Percentiles rank a stretch among this genome's conserved stretches.
Evolutionary conservation across 2,329 filamentous ascomycete genomes (phyloP).

Genomic region (Emergomyces africanus): DNA sequence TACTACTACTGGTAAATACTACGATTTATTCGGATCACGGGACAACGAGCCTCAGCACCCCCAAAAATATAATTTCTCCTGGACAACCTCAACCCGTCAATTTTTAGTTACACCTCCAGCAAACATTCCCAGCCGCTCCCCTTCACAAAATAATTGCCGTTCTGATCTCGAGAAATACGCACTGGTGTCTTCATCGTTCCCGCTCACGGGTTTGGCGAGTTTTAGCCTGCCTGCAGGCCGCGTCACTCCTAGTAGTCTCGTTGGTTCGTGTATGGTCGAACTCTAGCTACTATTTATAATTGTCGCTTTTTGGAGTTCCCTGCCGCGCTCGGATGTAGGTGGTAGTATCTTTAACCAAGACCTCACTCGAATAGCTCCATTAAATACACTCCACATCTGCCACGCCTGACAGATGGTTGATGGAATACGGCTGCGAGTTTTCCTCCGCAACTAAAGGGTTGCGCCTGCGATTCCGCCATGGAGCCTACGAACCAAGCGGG

Average conservation of each 20-base stretch:
- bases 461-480: constrained; percentile 17
- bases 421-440: neutral
- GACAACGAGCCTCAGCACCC: neutral
- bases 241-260: neutral
- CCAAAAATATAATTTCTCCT: neutral
- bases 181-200: neutral
- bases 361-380: neutral
- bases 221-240: neutral
- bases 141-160: neutral
- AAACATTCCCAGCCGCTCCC: neutral
- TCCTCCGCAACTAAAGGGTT: neutral
- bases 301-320: neutral
- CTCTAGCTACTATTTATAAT: too few species aligned
- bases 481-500: constrained; percentile 23
- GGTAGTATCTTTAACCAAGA: neutral
- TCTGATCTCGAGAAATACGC: neutral
- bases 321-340: neutral
- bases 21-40: neutral
- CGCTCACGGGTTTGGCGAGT: neutral
- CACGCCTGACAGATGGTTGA: neutral
- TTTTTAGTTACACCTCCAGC: neutral
- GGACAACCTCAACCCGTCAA: too few species aligned
- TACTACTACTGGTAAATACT: too few species aligned
- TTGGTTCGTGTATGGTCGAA: too few species aligned
- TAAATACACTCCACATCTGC: neutral